A percentile compares a stretch with the other conserved stretches of the same genome.
Conservation (phyloP, 108 stramenopile genomes). For the Aurantiochytrium sp. region DNA sequence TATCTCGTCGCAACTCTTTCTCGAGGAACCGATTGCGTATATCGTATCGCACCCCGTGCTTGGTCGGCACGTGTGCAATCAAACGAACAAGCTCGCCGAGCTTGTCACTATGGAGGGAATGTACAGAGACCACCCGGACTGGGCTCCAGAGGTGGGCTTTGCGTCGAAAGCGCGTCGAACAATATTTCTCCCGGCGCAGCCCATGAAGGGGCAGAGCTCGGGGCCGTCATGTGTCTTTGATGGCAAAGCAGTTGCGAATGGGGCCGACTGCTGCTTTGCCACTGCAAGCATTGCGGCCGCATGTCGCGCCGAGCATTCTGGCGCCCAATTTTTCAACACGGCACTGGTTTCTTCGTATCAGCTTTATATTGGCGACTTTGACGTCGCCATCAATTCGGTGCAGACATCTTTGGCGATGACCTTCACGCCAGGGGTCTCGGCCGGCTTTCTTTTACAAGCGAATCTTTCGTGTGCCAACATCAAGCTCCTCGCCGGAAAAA, state of each 20-base stretch:
- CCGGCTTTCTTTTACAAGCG: background rate
- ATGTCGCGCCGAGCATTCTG: background rate
- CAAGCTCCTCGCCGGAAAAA: no score
- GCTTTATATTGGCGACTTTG: background rate
- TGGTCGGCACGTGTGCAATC: background rate
- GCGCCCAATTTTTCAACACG: background rate
- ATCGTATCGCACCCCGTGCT: background rate
- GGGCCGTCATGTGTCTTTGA: background rate
- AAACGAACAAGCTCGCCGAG: background rate
- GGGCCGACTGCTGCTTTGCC: background rate
- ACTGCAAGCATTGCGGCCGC: background rate
- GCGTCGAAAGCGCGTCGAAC: background rate
- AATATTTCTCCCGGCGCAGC: background rate
- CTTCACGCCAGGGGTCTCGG: background rate
- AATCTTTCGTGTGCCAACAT: background rate
- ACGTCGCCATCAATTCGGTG: background rate
- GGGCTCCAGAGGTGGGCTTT: background rate
- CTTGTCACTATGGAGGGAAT: background rate
- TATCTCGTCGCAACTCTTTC: background rate
- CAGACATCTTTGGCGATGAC: background rate
- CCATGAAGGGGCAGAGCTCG: background rate
- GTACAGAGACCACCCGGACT: background rate
- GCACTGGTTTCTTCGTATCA: background rate
- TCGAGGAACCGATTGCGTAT: background rate
- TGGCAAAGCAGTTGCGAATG: background rate